Evolutionary conservation across 768 basidiomycete genomes (phyloP), one percentile per base, ranked within the genome.

Genomic region (Agrocybe pediades): DNA sequence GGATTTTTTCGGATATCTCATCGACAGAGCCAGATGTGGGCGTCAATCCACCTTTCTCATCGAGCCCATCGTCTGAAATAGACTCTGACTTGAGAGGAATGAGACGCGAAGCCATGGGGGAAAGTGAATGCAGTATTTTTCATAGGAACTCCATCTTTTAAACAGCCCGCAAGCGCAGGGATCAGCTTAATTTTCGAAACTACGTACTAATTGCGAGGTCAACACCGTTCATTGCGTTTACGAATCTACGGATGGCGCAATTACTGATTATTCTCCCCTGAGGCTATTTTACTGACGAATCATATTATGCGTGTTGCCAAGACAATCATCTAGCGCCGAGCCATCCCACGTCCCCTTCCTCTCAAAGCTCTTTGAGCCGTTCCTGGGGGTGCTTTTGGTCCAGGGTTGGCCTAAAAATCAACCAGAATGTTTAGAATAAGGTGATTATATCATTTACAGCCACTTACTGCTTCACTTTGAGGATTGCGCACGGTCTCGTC

Each of bases 401-500:
- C 95, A 21, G 92, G 66, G 62, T 86, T 85, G 73, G 79, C 81
- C 92, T 93, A 58, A 41, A 49, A 48, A 48, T 45, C 51, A 33
- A 58, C 13, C n/a, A n/a, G n/a, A n/a, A n/a, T n/a, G n/a, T n/a
- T 65, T 50, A 75, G 43, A 65, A 52, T 47, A 29, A 54, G 41
- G 25, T 41, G 49, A 21, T 9, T 40, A 27, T 21, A 53, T 46
- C 39, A 51, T 13, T 5, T 9, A n/a, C 42, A 20, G 39, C 21
- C 17, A 77, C 88, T 63, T 72, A 95, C 95, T 64, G 84, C 80
- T 81, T 96, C 94, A 66, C 90, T 93, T 68, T 96, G 93, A 2
- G 96, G 96, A 67, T 94, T 96, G 58, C 90, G 80, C 24, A 98
- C 95, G 5, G 97, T 99, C 78, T 99, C 97, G 65, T 99, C 97